Evolutionary conservation across 169 alveolate species (phyloP), one percentile per base, ranked within the genome.

Genomic region (Eimeria zaria): DNA sequence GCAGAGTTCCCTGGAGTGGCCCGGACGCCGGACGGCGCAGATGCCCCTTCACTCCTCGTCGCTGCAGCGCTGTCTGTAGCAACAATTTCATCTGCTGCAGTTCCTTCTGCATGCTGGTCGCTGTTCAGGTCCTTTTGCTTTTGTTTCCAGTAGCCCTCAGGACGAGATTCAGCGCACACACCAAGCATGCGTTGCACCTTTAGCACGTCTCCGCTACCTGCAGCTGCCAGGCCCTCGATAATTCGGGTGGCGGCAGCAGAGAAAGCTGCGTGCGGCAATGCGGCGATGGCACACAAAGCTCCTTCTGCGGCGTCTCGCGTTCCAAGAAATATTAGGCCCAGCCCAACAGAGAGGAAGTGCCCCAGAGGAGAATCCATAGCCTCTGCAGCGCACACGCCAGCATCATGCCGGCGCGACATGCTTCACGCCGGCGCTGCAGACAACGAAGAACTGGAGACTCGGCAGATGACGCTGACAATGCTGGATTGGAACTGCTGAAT

Each of bases 121-220:
- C 96, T 89, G 99, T 91, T 53, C 39, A 60, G 74, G 58, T 44
- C 91, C 84, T 60, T 62, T 36, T 73, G 83, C 58, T 78, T 53
- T 84, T 78, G 89, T 74, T 76, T 91, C 95, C 95, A 94, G 94
- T 84, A 69, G 78, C 85, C 84, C 62, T 88, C 89, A 48, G 84
- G 89, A 14, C 95, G 96, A 46, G 84, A 33, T 64, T 88, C 95
- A 62, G 73, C 96, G 93, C 96, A 96, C 64, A 67, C 91, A 48
- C 96, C 99, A 64, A 99, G 98, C 98, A 99, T 97, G 90, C 99
- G 98, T 91, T 99, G 99, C 30, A 99, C 99, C 96, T 99, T 98
- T 46, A 99, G 97, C 2, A 99, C 99, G 92, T 99, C 99, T 27
- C 99, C 99, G 74, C 99, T 98, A 60, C 99, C 99, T 27, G 99